Evolutionary conservation across 2,329 filamentous ascomycete species (phyloP).

Genomic region (Clonostachys rhizophaga): DNA sequence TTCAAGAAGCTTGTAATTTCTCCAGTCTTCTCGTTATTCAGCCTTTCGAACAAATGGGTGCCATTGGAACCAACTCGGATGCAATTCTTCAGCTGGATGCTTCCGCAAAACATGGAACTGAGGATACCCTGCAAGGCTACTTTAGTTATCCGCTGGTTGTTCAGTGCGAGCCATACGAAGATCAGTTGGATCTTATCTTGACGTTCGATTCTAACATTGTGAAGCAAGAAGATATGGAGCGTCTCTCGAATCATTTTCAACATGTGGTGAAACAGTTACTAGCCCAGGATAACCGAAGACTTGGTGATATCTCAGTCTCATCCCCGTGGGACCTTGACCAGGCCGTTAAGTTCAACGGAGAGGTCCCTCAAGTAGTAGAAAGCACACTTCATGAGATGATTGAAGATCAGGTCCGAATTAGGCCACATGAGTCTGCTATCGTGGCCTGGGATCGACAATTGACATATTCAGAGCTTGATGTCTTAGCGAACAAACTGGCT

Average conservation of each 20-base stretch:
- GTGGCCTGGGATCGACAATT: slow-evolving; percentile 33
- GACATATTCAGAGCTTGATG: slow-evolving; percentile 1
- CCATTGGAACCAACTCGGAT: not conserved
- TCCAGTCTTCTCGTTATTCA: slow-evolving; percentile 8
- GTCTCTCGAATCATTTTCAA: slow-evolving; percentile 7
- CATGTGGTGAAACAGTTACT: slow-evolving; percentile 8
- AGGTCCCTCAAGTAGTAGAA: not conserved
- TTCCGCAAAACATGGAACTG: not conserved
- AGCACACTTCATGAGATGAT: not conserved
- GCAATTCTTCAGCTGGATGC: not conserved
- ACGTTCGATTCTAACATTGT: slow-evolving; percentile 2
- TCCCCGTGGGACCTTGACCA: slow-evolving; percentile 1
- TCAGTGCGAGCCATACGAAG: not conserved
- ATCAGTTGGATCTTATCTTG: slow-evolving; percentile 1
- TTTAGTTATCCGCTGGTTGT: slow-evolving; percentile 1
- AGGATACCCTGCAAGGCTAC: slow-evolving; percentile 2
- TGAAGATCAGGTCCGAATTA: not conserved
- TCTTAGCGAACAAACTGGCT: not conserved
- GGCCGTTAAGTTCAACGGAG: not conserved
- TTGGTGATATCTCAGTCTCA: not conserved
- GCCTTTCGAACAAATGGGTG: slow-evolving; percentile 1
- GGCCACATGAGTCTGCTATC: slow-evolving; percentile 23
- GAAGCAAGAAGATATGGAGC: not conserved
- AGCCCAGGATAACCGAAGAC: not conserved
- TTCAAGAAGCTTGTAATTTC: slow-evolving; percentile 7